phyloP scores from a whole-genome alignment of 1,139 yeast genomes.

The Kluyveromyces sp. region DNA sequence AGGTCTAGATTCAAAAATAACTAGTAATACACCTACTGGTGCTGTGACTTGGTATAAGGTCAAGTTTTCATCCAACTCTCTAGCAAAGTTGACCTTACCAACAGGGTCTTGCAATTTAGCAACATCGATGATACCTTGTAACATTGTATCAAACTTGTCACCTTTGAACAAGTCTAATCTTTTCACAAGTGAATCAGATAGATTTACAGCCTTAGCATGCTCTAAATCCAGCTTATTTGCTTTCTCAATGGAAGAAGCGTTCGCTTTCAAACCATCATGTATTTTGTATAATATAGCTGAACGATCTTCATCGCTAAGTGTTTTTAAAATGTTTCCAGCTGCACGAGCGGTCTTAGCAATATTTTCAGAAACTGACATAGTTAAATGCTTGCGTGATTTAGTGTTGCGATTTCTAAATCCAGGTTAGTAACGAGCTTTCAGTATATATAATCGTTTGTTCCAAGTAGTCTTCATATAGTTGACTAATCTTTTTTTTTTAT shows the following conservation, averaged over 20 bases:
- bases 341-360: constrained; percentile 73
- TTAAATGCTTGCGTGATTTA: background rate
- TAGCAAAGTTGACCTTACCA: constrained; percentile 75
- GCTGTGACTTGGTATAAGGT: constrained; percentile 76
- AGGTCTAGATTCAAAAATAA: constrained; percentile 94
- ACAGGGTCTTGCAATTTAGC: constrained; percentile 84
- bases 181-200: constrained; percentile 66
- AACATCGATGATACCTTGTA: constrained; percentile 90
- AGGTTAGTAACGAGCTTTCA: background rate
- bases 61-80: constrained; percentile 79
- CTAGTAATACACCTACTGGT: constrained; percentile 89
- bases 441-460: no score
- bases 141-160: constrained; percentile 88
- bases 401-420: background rate
- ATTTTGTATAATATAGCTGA: constrained; percentile 65
- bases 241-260: constrained; percentile 53
- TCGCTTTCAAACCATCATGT: constrained; percentile 53
- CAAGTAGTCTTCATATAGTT: no score
- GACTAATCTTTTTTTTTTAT: no score
- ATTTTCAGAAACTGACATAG: constrained; percentile 44
- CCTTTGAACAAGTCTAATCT: constrained; percentile 73
- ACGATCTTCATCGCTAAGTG: constrained; percentile 65
- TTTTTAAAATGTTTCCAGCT: constrained; percentile 75
- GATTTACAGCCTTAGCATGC: constrained; percentile 49
- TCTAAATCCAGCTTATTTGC: constrained; percentile 75